Conservation (phyloP, 2,329 filamentous ascomycete species). For the Triangularia verruculosa region DNA sequence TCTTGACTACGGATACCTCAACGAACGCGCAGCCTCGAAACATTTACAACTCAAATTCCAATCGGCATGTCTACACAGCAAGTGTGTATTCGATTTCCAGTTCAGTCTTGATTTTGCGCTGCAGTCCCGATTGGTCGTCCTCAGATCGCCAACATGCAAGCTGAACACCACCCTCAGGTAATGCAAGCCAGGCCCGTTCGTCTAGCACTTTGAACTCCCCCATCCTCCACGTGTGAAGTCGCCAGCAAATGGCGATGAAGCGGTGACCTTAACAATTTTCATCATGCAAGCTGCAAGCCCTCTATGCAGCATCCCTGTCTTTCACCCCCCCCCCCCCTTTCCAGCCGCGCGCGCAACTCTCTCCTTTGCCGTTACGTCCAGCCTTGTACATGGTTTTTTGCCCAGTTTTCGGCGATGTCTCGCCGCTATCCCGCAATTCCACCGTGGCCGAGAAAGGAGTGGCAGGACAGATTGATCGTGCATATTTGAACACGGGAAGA, state of each 20-base stretch:
- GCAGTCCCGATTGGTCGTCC: not conserved
- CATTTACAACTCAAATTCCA: not conserved
- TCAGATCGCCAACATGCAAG: not conserved
- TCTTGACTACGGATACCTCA: not conserved
- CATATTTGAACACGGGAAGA: not conserved
- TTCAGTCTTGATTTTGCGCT: not conserved
- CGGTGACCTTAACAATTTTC: conserved; percentile 24
- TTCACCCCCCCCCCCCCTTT: not conserved
- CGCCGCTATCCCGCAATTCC: not conserved
- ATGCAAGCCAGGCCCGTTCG: not conserved
- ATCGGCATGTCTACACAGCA: not conserved
- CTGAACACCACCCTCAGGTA: not conserved
- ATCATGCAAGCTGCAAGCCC: not conserved
- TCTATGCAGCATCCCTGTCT: not conserved
- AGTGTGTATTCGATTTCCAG: not conserved
- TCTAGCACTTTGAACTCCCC: not conserved
- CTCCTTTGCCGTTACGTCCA: not conserved
- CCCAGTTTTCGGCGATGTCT: not conserved
- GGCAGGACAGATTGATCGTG: not conserved
- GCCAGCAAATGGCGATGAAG: conserved; percentile 12
- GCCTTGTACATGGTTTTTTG: not conserved
- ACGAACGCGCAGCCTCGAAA: not conserved
- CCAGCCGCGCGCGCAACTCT: not conserved
- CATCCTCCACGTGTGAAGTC: conserved; percentile 4
- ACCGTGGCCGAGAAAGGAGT: not conserved